These are phyloP conservation scores for Schizochytrium sp. DNA, from an alignment of 108 stramenopile genomes.

Conservation along the genomic window DNA sequence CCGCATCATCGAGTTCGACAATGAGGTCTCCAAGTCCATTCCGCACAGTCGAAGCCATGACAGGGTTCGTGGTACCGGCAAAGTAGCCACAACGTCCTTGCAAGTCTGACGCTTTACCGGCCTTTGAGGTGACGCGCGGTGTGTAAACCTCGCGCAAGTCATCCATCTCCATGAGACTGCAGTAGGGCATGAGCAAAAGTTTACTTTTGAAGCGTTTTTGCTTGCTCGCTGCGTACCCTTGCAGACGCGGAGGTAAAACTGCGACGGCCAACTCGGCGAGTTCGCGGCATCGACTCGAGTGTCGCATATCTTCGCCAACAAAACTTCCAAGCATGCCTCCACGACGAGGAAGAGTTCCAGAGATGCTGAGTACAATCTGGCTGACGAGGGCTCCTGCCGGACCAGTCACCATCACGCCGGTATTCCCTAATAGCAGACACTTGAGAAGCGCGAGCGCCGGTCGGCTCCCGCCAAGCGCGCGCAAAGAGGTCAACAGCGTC, in stretches of 20 bases:
- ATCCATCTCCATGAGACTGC: background rate
- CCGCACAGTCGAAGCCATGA: background rate
- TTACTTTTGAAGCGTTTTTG: background rate
- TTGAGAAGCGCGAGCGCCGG: background rate
- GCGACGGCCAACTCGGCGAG: background rate
- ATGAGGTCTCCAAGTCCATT: background rate
- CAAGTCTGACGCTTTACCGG: background rate
- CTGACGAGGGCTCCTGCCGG: background rate
- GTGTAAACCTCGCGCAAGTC: background rate
- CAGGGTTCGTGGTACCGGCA: background rate
- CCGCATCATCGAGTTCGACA: background rate
- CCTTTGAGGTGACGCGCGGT: background rate
- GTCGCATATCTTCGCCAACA: background rate
- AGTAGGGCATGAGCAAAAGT: background rate
- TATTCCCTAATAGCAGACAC: background rate
- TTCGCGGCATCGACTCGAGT: background rate
- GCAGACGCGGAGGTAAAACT: background rate
- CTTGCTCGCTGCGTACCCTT: background rate
- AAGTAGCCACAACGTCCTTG: conserved; percentile 7
- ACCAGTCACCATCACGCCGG: background rate
- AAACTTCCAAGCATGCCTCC: background rate
- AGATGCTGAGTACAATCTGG: background rate
- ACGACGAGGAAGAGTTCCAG: background rate
- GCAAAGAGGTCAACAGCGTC: background rate
- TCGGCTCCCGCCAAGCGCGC: background rate